These are phyloP conservation scores for Theileria annulata DNA, from an alignment of 169 alveolate genomes.

Conservation along the genomic window DNA sequence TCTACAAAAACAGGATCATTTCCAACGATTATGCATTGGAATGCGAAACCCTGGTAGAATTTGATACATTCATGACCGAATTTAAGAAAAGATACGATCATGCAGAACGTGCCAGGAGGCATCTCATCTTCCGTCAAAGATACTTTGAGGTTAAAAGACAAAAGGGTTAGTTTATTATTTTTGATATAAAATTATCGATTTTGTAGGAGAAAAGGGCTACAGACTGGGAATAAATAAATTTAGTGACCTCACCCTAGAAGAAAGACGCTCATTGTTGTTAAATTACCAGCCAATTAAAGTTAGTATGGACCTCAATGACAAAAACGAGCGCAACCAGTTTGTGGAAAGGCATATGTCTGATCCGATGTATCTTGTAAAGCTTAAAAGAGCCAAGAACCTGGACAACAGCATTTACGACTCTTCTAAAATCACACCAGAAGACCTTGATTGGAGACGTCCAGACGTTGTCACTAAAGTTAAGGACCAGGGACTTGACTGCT, in stretches of 20 bases:
- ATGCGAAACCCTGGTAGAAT: conserved; percentile 14
- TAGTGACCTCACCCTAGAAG: conserved; percentile 40
- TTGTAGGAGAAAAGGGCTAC: conserved; percentile 20
- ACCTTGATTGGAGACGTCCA: conserved; percentile 72
- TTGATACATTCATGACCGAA: neutral
- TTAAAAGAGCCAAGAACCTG: conserved; percentile 20
- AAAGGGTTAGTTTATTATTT: neutral
- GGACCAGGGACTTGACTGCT: conserved; percentile 78
- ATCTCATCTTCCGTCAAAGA: conserved; percentile 45
- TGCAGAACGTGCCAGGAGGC: conserved; percentile 17
- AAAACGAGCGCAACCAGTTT: neutral
- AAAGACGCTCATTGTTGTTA: neutral
- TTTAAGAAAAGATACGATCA: conserved; percentile 21
- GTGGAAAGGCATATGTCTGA: conserved; percentile 7
- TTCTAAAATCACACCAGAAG: conserved; percentile 4
- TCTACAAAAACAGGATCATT: conserved; percentile 28
- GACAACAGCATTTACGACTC: conserved; percentile 8
- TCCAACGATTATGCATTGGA: conserved; percentile 14
- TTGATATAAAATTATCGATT: neutral
- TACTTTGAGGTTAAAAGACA: conserved; percentile 22
- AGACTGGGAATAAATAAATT: conserved; percentile 44
- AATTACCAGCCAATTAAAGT: neutral
- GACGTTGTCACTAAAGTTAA: conserved; percentile 75
- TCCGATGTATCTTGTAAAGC: conserved; percentile 22
- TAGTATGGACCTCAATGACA: neutral